These are phyloP conservation scores for Fraxinus sp. DNA, from an alignment of 305 asterid genomes.

Conservation along the genomic window DNA sequence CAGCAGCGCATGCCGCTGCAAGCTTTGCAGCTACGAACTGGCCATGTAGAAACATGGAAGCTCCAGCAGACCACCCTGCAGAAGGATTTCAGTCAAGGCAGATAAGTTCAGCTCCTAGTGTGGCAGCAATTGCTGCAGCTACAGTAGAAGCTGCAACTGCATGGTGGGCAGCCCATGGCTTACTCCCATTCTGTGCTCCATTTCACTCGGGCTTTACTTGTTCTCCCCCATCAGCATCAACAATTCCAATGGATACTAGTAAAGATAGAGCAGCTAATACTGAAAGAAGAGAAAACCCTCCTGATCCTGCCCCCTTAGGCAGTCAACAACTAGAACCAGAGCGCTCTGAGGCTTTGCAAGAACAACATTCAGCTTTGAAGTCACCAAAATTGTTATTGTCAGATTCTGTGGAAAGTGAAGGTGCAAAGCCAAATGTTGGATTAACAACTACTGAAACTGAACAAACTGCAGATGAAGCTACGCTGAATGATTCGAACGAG, in stretches of 20 bases:
- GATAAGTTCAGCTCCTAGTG: conserved; percentile 55
- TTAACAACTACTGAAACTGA: conserved; percentile 38
- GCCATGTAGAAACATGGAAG: conserved; percentile 58
- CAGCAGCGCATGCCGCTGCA: conserved; percentile 92
- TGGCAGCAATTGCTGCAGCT: conserved; percentile 85
- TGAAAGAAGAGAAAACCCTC: conserved; percentile 45
- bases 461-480: conserved; percentile 38
- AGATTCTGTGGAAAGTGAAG: conserved; percentile 65
- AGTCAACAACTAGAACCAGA: conserved; percentile 50
- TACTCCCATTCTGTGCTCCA: conserved; percentile 81
- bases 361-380: conserved; percentile 48
- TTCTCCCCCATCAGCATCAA: conserved; percentile 51
- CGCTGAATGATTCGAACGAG: conserved; percentile 49
- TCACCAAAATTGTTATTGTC: conserved; percentile 49
- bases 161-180: conserved; percentile 98
- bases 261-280: conserved; percentile 36
- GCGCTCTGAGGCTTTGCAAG: conserved; percentile 55
- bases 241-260: conserved; percentile 41
- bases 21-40: conserved; percentile 74
- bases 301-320: conserved; percentile 37
- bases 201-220: conserved; percentile 57
- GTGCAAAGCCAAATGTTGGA: conserved; percentile 41
- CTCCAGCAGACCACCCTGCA: conserved; percentile 40
- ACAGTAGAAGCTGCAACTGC: conserved; percentile 97
- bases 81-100: conserved; percentile 47